These are phyloP conservation scores for Babesia bovis DNA, from an alignment of 169 alveolate species.

Conservation along the genomic window DNA sequence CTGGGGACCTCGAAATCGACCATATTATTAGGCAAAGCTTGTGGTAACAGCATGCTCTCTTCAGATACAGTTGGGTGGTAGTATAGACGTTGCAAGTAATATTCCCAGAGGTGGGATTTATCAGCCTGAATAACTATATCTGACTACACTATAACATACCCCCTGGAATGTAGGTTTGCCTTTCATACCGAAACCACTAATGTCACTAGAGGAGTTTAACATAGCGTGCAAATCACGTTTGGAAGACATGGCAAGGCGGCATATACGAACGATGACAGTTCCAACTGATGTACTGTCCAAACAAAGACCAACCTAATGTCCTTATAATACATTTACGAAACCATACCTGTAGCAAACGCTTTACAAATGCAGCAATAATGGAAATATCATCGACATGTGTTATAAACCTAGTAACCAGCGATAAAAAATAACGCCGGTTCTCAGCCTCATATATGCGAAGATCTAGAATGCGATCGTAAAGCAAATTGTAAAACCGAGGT, in stretches of 20 bases:
- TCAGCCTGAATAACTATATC: not conserved
- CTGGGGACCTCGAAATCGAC: constrained; percentile 18
- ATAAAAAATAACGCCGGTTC: constrained; percentile 10
- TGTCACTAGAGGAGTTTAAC: not conserved
- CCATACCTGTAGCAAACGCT: constrained; percentile 51
- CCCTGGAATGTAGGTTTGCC: constrained; percentile 4
- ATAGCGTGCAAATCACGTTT: not conserved
- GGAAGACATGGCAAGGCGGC: constrained; percentile 26
- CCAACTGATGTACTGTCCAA: not conserved
- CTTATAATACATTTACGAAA: not conserved
- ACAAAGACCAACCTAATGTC: not conserved
- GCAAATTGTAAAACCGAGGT: constrained; percentile 9
- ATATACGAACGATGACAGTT: constrained; percentile 20
- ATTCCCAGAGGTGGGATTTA: constrained; percentile 23
- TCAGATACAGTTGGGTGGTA: constrained; percentile 14
- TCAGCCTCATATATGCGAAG: constrained; percentile 45
- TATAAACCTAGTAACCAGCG: constrained; percentile 19
- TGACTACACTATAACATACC: not conserved
- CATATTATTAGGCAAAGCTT: not conserved
- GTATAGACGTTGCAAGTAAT: not conserved
- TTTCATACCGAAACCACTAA: not conserved
- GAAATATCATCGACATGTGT: not conserved
- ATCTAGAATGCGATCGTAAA: constrained; percentile 48
- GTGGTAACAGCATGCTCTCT: not conserved
- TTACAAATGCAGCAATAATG: constrained; percentile 27